A percentile compares a stretch with the other conserved stretches of the same genome.
Conservation (phyloP, 1,284 basidiomycete genomes). For the Marasmius sp. region DNA sequence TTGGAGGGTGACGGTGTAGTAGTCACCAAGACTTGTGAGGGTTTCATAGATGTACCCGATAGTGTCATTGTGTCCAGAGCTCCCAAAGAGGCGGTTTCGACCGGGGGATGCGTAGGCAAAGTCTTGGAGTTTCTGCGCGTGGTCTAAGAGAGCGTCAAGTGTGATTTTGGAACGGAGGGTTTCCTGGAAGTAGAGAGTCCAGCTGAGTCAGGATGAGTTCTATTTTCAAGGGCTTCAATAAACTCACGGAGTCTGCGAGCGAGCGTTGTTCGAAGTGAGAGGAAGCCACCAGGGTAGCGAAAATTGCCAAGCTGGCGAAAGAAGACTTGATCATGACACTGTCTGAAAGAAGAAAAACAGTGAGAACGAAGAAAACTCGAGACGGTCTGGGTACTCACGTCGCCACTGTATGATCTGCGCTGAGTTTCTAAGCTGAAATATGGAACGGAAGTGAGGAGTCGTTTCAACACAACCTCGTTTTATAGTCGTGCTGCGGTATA, state of each 20-base stretch:
- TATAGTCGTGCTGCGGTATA: no score
- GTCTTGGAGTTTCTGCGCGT: neutral
- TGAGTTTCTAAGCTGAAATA: no score
- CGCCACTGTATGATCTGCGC: no score
- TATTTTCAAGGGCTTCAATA: neutral
- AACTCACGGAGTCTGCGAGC: neutral
- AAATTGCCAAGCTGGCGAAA: no score
- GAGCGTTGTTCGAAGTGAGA: neutral
- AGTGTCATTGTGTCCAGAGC: neutral
- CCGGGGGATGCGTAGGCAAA: neutral
- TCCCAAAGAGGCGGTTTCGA: neutral
- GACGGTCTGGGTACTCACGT: no score
- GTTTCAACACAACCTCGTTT: no score
- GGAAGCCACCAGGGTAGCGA: no score
- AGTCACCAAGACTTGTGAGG: neutral
- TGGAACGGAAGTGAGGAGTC: no score
- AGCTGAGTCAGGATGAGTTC: neutral
- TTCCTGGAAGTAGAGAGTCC: neutral
- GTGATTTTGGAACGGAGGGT: neutral
- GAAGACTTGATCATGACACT: no score
- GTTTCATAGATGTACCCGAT: neutral
- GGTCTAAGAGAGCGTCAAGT: neutral
- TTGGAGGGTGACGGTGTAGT: neutral
- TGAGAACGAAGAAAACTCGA: no score
- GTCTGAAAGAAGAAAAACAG: no score